Evolutionary conservation across 257 asterid genomes (phyloP), one percentile per base, ranked within the genome.

Genomic region (Petrea volubilis): DNA sequence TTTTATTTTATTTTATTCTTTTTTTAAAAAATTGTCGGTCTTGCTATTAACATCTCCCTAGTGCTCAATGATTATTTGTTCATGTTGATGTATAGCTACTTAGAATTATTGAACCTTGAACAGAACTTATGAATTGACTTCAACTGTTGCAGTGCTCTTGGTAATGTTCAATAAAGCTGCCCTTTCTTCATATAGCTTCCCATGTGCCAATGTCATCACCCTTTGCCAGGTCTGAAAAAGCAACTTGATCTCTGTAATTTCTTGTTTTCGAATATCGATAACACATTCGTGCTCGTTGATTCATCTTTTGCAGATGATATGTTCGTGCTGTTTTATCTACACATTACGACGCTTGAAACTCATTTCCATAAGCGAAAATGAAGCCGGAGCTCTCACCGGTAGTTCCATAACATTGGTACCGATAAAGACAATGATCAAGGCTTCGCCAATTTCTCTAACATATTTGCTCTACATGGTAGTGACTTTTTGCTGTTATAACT

Each of bases 141-240:
- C 41, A 28, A 41, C 38, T 76, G 75, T 79, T 85, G 91, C 93
- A 90, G 98, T 93, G 83, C 83, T 90, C 63, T 82, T 93, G 85
- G 90, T 90, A 67, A 55, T 93, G 84, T 93, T 93, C 95, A 93
- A 93, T 76, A 93, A 93, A 74, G 98, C 98, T 34, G 97, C 98
- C 72, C 98, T 93, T 83, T 93, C 98, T 70, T 88, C 93, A 21
- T 93, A 87, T 73, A 82, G 75, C 78, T 93, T 93, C 78, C 98
- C 98, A 17, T 88, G 90, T 78, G 97, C 93, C 59, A 88, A 88
- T 73, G 96, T 93, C 74, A 93, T 90, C 80, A 93, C 98, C 62
- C 91, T 93, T 71, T 93, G 90, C 76, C 98, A 93, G 98, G 98
- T 93, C 79, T 36, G 7, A 6, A 5, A 7, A 24, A 20, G 44